phyloP scores from a whole-genome alignment of 306 rosid species.

The Malus asiatica region DNA sequence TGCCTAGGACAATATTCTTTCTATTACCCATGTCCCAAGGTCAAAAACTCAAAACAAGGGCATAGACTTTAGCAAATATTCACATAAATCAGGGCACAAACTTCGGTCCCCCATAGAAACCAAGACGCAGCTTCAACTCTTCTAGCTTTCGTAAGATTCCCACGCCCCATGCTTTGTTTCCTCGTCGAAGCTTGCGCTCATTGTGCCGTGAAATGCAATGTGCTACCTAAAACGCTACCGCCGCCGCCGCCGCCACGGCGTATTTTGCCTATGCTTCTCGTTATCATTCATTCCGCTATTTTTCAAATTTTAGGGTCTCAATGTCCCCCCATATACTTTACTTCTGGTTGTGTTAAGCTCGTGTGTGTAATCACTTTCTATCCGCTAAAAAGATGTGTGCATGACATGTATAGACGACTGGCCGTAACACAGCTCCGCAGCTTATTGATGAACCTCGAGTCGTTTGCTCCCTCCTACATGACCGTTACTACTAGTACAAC shows the following conservation, averaged over 20 bases:
- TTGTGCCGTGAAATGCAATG: constrained; percentile 34
- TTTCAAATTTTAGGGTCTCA: not conserved
- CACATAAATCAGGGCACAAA: constrained; percentile 13
- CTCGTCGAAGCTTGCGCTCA: constrained; percentile 23
- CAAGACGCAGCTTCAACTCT: constrained; percentile 2
- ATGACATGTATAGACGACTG: no score
- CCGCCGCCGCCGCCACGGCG: not conserved
- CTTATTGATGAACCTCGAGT: not conserved
- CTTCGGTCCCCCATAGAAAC: constrained; percentile 9
- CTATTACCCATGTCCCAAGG: constrained; percentile 13
- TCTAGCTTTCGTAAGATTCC: constrained; percentile 4
- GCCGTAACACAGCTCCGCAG: not conserved
- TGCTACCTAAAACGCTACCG: not conserved
- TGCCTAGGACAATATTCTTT: constrained; percentile 12
- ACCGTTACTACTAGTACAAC: constrained; percentile 18
- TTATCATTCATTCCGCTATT: not conserved
- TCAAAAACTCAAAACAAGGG: constrained; percentile 6
- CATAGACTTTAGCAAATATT: constrained; percentile 12
- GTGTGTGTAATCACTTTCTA: not conserved
- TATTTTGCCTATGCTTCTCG: constrained; percentile 17
- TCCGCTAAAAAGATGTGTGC: not conserved
- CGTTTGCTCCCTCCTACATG: constrained; percentile 61
- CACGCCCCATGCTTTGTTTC: constrained; percentile 6
- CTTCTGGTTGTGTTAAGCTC: not conserved
- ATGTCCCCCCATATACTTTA: not conserved